Percentiles rank a stretch among this genome's conserved stretches.
phyloP scores from a whole-genome alignment of 2,329 filamentous ascomycete genomes.

The Aspergillus sp. region DNA sequence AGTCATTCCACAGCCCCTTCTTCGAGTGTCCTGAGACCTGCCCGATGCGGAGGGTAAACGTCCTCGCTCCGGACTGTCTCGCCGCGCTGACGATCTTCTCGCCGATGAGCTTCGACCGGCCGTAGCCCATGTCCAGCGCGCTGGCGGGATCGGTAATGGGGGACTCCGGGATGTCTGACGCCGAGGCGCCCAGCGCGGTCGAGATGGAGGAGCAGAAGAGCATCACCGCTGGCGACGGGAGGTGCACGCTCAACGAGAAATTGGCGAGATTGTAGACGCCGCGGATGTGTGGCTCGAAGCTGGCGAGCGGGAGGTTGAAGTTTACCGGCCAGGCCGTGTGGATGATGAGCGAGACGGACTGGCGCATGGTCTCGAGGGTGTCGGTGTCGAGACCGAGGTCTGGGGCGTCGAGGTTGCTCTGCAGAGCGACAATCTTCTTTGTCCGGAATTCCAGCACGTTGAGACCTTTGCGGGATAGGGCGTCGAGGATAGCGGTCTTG shows the following conservation, averaged over 20 bases:
- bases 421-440: slow-evolving; percentile 40
- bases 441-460: slow-evolving; percentile 19
- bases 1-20: slow-evolving; percentile 33
- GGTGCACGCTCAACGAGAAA: slow-evolving; percentile 41
- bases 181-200: not conserved
- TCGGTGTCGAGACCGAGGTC: slow-evolving; percentile 40
- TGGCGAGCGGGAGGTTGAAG: slow-evolving; percentile 50
- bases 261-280: slow-evolving; percentile 47
- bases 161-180: slow-evolving; percentile 8
- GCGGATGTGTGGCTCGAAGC: slow-evolving; percentile 47
- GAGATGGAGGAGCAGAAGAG: slow-evolving; percentile 46
- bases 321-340: slow-evolving; percentile 58
- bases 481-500: slow-evolving; percentile 18
- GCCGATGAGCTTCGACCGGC: slow-evolving; percentile 31
- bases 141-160: slow-evolving; percentile 9
- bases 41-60: slow-evolving; percentile 32
- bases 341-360: slow-evolving; percentile 45
- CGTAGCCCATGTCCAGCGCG: slow-evolving; percentile 31
- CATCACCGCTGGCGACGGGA: slow-evolving; percentile 32
- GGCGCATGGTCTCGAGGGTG: slow-evolving; percentile 38
- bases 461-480: slow-evolving; percentile 21
- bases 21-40: slow-evolving; percentile 35
- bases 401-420: slow-evolving; percentile 37
- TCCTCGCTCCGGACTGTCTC: slow-evolving; percentile 18
- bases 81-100: slow-evolving; percentile 30